A percentile compares a stretch with the other conserved stretches of the same genome.
phyloP scores from a whole-genome alignment of 345 rosid genomes.

The Aquilaria malaccensis region DNA sequence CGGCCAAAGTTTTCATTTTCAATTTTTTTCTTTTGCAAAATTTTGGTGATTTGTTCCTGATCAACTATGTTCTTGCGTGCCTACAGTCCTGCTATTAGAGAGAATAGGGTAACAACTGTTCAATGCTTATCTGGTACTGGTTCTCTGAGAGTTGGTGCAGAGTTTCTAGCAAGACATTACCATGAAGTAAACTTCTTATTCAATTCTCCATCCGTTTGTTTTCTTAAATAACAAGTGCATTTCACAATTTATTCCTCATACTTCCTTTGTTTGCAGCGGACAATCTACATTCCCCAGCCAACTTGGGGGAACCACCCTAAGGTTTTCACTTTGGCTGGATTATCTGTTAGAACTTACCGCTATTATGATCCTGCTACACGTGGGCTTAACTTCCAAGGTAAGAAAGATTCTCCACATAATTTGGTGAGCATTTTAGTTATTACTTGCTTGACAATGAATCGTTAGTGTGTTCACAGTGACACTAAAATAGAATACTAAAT shows the following conservation, averaged over 20 bases:
- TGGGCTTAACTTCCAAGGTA: slow-evolving; percentile 73
- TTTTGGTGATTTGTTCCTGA: background rate
- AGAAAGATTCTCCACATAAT: too few relatives aligned
- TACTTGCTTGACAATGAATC: background rate
- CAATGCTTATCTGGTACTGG: slow-evolving; percentile 94
- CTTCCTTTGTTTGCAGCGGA: slow-evolving; percentile 38
- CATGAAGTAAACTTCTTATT: slow-evolving; percentile 38
- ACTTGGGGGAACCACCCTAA: slow-evolving; percentile 92
- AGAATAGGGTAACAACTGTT: slow-evolving; percentile 71
- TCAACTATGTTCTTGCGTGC: slow-evolving; percentile 6
- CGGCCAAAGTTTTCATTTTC: background rate
- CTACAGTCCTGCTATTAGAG: slow-evolving; percentile 63
- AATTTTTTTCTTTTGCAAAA: background rate
- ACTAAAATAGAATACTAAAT: background rate
- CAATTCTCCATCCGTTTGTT: background rate
- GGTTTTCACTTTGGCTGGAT: slow-evolving; percentile 60
- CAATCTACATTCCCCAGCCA: slow-evolving; percentile 70
- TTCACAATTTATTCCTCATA: background rate
- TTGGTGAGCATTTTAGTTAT: too few relatives aligned
- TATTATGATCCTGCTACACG: slow-evolving; percentile 80
- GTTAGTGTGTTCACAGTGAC: background rate
- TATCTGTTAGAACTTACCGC: slow-evolving; percentile 67
- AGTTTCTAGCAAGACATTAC: slow-evolving; percentile 75
- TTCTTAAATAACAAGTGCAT: background rate
- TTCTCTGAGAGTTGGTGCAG: slow-evolving; percentile 83